Evolutionary conservation across 176 grass and related monocot genomes (phyloP).

Genomic region (Triticum urartu): DNA sequence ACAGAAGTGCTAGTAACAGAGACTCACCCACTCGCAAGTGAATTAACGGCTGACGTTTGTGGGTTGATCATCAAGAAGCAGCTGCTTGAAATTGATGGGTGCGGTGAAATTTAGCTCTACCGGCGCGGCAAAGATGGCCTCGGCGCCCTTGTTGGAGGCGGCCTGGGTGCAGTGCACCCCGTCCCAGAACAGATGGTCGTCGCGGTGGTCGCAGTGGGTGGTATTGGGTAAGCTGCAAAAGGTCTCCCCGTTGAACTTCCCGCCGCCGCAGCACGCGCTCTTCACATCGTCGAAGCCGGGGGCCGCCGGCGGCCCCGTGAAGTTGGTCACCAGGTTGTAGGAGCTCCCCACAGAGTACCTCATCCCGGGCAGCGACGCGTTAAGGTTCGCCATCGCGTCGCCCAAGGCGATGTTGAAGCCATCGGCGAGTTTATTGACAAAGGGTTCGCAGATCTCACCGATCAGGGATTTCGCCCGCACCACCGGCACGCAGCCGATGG

Average conservation of each 20-base stretch:
- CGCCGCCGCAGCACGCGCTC: conserved; percentile 54
- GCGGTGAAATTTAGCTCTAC: conserved; percentile 14
- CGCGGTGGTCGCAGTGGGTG: conserved; percentile 34
- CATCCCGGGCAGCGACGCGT: conserved; percentile 14
- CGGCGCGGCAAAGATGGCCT: conserved; percentile 39
- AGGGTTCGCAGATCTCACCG: too few species aligned
- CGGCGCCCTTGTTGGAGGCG: conserved; percentile 39
- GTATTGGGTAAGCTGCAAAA: conserved; percentile 24
- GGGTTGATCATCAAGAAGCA: conserved; percentile 19
- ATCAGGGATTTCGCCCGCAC: too few species aligned
- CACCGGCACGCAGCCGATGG: conserved; percentile 47
- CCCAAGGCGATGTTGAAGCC: too few species aligned
- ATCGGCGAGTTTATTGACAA: background rate
- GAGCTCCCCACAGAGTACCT: conserved; percentile 51
- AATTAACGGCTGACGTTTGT: background rate
- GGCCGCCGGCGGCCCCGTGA: conserved; percentile 19
- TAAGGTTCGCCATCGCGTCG: conserved; percentile 15
- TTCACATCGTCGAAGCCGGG: conserved; percentile 25
- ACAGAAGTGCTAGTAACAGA: background rate
- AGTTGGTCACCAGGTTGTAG: conserved; percentile 33
- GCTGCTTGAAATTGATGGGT: conserved; percentile 55
- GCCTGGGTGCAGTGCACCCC: conserved; percentile 56
- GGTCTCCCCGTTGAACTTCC: conserved; percentile 22
- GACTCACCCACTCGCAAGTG: background rate
- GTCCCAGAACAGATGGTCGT: conserved; percentile 48